A percentile compares a stretch with the other conserved stretches of the same genome.
Conservation (phyloP, 805 yeast species). For the Candida tallmaniae region DNA sequence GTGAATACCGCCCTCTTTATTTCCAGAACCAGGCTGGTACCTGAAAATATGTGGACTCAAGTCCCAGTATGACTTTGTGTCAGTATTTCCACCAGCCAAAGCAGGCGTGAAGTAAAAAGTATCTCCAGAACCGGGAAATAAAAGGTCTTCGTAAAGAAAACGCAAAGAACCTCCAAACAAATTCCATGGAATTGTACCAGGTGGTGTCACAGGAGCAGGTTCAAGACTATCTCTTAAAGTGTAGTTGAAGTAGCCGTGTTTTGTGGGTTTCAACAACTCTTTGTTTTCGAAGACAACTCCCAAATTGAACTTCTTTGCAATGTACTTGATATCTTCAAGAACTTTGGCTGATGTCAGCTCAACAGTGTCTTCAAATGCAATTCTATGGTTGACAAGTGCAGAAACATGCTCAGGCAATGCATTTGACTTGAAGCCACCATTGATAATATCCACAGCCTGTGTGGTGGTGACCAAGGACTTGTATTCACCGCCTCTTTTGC, state of each 20-base stretch:
- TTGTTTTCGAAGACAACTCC: conserved; percentile 26
- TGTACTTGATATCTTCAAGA: conserved; percentile 20
- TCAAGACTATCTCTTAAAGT: conserved; percentile 22
- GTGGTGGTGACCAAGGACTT: conserved; percentile 42
- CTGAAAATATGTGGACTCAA: conserved; percentile 35
- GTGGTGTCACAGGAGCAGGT: conserved; percentile 38
- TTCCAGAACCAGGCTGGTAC: conserved; percentile 23
- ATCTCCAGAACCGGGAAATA: conserved; percentile 20
- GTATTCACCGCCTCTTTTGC: conserved; percentile 16
- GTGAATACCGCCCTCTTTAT: conserved; percentile 20
- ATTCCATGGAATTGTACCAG: conserved; percentile 28
- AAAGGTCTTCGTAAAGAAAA: conserved; percentile 31
- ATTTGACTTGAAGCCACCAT: conserved; percentile 48
- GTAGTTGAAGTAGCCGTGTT: conserved; percentile 26
- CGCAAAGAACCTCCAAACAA: conserved; percentile 33
- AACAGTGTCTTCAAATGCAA: conserved; percentile 42
- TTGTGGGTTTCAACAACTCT: conserved; percentile 11
- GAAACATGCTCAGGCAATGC: conserved; percentile 48
- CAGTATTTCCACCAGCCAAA: conserved; percentile 36
- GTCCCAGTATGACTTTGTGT: conserved; percentile 39
- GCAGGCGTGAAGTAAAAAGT: conserved; percentile 30
- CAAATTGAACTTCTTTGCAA: conserved; percentile 34
- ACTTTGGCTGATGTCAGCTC: conserved; percentile 28
- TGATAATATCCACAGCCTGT: conserved; percentile 44
- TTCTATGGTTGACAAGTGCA: conserved; percentile 41